Conservation (phyloP, 1,284 basidiomycete species). For the Athelia sp. region DNA sequence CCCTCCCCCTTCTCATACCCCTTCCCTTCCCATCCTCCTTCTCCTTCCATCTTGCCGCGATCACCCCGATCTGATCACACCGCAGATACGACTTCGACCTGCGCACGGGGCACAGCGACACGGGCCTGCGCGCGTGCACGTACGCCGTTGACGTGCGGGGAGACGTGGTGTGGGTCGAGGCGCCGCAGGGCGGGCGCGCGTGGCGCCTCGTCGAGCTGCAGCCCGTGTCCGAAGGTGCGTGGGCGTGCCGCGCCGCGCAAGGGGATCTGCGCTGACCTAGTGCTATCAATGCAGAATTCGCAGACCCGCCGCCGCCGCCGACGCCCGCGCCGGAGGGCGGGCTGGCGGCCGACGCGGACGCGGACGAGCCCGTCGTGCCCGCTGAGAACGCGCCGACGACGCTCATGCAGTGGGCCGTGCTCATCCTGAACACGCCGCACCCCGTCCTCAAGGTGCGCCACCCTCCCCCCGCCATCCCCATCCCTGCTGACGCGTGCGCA, state of each 20-base stretch:
- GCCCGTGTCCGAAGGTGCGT: slow-evolving; percentile 76
- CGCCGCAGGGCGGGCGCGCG: slow-evolving; percentile 46
- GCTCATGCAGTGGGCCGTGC: slow-evolving; percentile 70
- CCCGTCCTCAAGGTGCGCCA: slow-evolving; percentile 58
- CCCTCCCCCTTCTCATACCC: slow-evolving; percentile 22
- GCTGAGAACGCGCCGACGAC: slow-evolving; percentile 47
- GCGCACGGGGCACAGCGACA: slow-evolving; percentile 68
- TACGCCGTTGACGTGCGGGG: slow-evolving; percentile 58
- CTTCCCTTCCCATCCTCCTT: not conserved
- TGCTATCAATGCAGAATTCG: slow-evolving; percentile 47
- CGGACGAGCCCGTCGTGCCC: slow-evolving; percentile 44
- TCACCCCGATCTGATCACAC: not conserved
- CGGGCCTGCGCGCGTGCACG: slow-evolving; percentile 76
- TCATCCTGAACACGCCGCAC: slow-evolving; percentile 69
- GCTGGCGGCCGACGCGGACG: slow-evolving; percentile 7
- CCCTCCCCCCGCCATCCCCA: slow-evolving; percentile 1
- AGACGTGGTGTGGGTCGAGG: slow-evolving; percentile 60
- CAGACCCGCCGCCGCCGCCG: slow-evolving; percentile 54
- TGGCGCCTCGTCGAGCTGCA: slow-evolving; percentile 76
- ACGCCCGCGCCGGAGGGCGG: slow-evolving; percentile 15
- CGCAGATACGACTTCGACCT: slow-evolving; percentile 71
- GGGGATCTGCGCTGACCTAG: not conserved
- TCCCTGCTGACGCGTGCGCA: slow-evolving; percentile 15
- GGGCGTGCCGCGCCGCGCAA: not conserved
- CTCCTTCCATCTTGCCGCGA: too few relatives aligned